These are phyloP conservation scores for Ceratocystis papillata DNA, from an alignment of 2,329 filamentous ascomycete species.

Conservation along the genomic window DNA sequence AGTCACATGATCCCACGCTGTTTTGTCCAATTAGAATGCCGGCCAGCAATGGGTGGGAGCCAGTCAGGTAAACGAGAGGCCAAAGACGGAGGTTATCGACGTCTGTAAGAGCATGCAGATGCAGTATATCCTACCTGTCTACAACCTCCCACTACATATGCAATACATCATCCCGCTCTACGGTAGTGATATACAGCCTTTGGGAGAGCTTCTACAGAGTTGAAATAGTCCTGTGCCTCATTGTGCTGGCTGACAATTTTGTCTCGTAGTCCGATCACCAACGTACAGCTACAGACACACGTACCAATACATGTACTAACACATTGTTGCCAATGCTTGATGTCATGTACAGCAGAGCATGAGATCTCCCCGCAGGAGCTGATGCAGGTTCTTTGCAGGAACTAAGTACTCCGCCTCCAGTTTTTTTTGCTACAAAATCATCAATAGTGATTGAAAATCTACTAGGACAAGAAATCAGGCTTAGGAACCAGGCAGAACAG, in stretches of 20 bases:
- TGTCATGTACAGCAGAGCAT: background rate
- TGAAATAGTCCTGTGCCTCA: background rate
- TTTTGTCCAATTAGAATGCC: background rate
- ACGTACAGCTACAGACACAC: background rate
- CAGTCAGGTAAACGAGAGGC: background rate
- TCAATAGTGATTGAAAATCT: too few species aligned
- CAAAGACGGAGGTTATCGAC: background rate
- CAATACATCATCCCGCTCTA: background rate
- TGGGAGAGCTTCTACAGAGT: too few species aligned
- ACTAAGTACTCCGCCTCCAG: background rate
- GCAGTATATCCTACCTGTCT: background rate
- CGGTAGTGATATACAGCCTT: background rate
- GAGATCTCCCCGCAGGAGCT: background rate
- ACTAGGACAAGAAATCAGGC: too few species aligned
- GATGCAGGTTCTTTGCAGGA: background rate
- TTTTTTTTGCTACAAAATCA: background rate
- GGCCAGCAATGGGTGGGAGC: background rate
- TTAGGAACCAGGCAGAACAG: too few species aligned
- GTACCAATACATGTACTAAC: background rate
- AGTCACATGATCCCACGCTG: background rate
- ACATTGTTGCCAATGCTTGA: background rate
- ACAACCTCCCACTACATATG: background rate
- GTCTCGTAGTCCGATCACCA: background rate
- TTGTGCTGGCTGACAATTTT: background rate
- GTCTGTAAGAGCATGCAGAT: background rate